These are phyloP conservation scores for Plasmodium berghei DNA, from an alignment of 169 alveolate species.

Conservation along the genomic window DNA sequence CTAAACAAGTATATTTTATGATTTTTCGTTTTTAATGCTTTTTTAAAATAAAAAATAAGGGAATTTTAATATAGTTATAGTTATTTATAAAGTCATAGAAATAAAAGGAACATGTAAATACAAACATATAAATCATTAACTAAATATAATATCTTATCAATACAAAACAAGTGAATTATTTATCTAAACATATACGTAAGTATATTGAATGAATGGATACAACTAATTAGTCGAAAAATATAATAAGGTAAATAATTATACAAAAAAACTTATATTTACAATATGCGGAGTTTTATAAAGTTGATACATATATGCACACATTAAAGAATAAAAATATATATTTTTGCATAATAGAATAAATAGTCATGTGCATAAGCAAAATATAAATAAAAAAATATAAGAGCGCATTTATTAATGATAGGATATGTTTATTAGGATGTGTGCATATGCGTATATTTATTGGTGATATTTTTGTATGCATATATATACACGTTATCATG, in stretches of 20 bases:
- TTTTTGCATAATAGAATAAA: slow-evolving; percentile 24
- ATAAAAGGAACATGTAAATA: too few species aligned
- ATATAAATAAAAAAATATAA: slow-evolving; percentile 29
- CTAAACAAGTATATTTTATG: too few species aligned
- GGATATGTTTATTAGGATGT: slow-evolving; percentile 1
- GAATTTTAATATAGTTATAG: too few species aligned
- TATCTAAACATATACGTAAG: too few species aligned
- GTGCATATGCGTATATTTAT: not conserved
- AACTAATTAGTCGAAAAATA: not conserved
- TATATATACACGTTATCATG: slow-evolving; percentile 9
- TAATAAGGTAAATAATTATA: not conserved
- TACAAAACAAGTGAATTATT: too few species aligned
- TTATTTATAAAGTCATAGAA: too few species aligned
- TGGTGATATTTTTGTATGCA: too few species aligned
- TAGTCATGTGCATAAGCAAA: slow-evolving; percentile 12
- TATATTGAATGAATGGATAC: too few species aligned
- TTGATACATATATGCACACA: not conserved
- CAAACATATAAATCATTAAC: too few species aligned
- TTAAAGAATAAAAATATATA: slow-evolving; percentile 45
- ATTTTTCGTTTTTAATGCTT: too few species aligned
- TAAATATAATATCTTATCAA: too few species aligned
- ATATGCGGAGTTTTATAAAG: slow-evolving; percentile 8
- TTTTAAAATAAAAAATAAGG: too few species aligned
- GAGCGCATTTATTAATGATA: slow-evolving; percentile 40
- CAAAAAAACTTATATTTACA: slow-evolving; percentile 35